Base-by-base conservation (phyloP, 441 rosid genomes). In the Pelargonium cotyledonis region DNA sequence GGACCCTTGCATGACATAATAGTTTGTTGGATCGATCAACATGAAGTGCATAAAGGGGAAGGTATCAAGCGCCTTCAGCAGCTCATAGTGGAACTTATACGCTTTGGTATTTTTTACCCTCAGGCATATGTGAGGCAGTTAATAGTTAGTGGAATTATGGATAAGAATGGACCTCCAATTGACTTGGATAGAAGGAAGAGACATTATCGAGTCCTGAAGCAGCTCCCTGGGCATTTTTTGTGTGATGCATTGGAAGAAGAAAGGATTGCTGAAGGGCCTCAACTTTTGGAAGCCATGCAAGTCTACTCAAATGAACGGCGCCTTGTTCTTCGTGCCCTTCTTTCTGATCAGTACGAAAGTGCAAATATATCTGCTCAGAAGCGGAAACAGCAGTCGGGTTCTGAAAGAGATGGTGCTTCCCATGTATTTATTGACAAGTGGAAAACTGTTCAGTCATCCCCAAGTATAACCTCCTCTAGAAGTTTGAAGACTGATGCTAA, bases 11-110 rank as follows among this genome's bases (percentile, higher is more conserved):
- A 96, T 77, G 99, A 96, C 80, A 83, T 89, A 80, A 77, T 90
- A 60, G 98, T 93, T 40, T 96, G 98, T 76, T 96, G 98, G 98
- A 91, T 96, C 47, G 99, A 96, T 84, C 99, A 93, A 78, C 98
- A 96, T 72, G 98, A 91, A 77, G 86, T 83, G 65, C 86, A 82
- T 67, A 87, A 76, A 73, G 88, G 92, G 70, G 89, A 86, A 75
- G 96, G 97, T 72, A 74, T 81, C 74, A 89, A 89, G 80, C 85
- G 88, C 65, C 78, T 93, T 81, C 98, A 87, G 79, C 86, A 90
- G 63, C 86, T 96, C 44, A 69, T 90, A 8, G 83, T 84, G 72
- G 99, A 96, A 77, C 97, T 96, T 68, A 73, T 88, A 69, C 88
- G 82, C 4, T 83, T 87, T 79, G 98, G 99, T 66, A 85, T 96